Evolutionary conservation across 2,329 filamentous ascomycete species (phyloP), one percentile per base, ranked within the genome.

Genomic region (Aspergillaceae sp.): DNA sequence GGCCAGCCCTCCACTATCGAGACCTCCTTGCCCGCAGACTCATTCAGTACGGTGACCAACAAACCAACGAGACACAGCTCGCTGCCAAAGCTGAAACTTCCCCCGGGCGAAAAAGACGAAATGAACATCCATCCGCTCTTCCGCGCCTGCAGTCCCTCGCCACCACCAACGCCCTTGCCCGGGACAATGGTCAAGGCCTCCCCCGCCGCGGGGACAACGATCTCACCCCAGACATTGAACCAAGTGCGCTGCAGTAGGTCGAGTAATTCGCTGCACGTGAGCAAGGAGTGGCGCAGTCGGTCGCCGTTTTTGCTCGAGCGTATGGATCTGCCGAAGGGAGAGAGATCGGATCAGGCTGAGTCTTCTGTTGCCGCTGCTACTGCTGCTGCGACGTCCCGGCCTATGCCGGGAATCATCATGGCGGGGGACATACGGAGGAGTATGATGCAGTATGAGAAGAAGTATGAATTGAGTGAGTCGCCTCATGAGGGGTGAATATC

Each of bases 41-140:
- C 54, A 2, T 46, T 51, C 5, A 49, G 52, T 4, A 29, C 52
- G 7, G 55, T 55, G 11, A 46, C 47, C 5, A 48, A 53, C 6
- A 48, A 36, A 36, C 7, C 19, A 38, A 26, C 19, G 27, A 26
- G 5, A 49, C 45, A 40, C 51, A 54, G 26, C 32, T 38, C 3
- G 19, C 46, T 50, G 11, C 41, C 57, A 30, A 59, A 55, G 44
- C 42, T 56, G 30, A 52, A 48, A 19, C 45, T 56, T 3, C 47
- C 26, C 27, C 11, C 56, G 9, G 69, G 69, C 48, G 74, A 79
- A 55, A 68, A 71, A 7, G 69, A 79, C 47, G 79, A 79, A 55
- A 68, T 71, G 7, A 69, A 79, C 47, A 79, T 80, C 43, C 78
- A 80, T 53, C 78, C 78, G 8, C 65, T 80, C 3, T 80, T 81